Conservation (phyloP, 371 early-diverging fungal genomes). For the Rhizomucor pusillus region DNA sequence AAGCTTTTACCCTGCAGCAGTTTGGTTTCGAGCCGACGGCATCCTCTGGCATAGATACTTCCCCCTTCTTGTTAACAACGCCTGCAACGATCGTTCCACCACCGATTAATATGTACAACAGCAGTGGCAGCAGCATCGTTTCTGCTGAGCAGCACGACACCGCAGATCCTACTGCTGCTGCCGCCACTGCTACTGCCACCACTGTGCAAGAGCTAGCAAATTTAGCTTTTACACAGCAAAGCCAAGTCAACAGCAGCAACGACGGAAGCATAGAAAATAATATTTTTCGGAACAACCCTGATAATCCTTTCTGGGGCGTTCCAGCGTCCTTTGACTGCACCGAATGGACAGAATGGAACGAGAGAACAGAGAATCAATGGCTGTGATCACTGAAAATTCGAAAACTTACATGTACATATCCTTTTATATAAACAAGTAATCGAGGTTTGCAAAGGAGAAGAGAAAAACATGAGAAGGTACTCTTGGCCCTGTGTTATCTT, state of each 20-base stretch:
- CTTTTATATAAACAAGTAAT: too few species aligned
- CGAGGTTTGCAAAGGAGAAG: too few species aligned
- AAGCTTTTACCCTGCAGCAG: constrained; percentile 41
- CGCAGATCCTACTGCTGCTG: too few species aligned
- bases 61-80: neutral
- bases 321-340: constrained; percentile 48
- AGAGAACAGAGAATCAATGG: constrained; percentile 22
- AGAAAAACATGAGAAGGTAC: too few species aligned
- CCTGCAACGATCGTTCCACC: constrained; percentile 2
- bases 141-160: too few species aligned
- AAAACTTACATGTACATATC: too few species aligned
- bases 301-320: constrained; percentile 45
- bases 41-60: constrained; percentile 3
- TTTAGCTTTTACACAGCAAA: too few species aligned
- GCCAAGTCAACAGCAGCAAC: too few species aligned
- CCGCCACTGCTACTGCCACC: too few species aligned
- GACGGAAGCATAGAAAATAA: neutral
- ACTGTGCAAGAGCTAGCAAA: too few species aligned
- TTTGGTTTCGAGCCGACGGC: constrained; percentile 35
- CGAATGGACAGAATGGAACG: constrained; percentile 45
- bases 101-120: neutral
- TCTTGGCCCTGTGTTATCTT: too few species aligned
- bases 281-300: constrained; percentile 38
- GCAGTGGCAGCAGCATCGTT: too few species aligned
- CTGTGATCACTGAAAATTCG: neutral